Percentiles rank a stretch among this genome's conserved stretches.
phyloP scores from a whole-genome alignment of 352 stramenopile species.

The Phytophthora ramorum region DNA sequence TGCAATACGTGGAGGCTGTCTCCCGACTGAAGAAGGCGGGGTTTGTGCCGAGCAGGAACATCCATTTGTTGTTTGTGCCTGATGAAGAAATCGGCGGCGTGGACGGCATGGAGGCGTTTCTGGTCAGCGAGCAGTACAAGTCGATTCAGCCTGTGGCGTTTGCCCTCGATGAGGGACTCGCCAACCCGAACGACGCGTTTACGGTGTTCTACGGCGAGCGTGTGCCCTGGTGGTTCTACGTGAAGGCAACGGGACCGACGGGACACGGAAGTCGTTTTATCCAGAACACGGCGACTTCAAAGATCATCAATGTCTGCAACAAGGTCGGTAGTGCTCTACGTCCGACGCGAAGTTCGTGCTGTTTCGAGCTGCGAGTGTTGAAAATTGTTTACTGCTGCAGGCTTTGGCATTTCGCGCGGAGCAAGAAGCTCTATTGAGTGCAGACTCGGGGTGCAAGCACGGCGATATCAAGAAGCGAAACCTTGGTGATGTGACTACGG shows the following conservation, averaged over 20 bases:
- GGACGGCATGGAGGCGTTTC: slow-evolving; percentile 93
- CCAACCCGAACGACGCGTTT: slow-evolving; percentile 88
- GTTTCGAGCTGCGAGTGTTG: not conserved
- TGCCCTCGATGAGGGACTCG: slow-evolving; percentile 95
- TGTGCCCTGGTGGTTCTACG: slow-evolving; percentile 92
- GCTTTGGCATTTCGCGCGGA: slow-evolving; percentile 88
- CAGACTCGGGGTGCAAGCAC: slow-evolving; percentile 88
- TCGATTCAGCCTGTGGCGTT: slow-evolving; percentile 85
- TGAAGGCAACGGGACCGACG: slow-evolving; percentile 74
- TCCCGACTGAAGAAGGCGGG: slow-evolving; percentile 61
- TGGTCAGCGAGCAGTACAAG: slow-evolving; percentile 87
- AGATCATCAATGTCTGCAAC: slow-evolving; percentile 91
- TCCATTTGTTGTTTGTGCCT: slow-evolving; percentile 94
- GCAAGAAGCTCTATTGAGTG: slow-evolving; percentile 87
- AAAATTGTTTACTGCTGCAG: slow-evolving; percentile 26
- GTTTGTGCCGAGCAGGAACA: slow-evolving; percentile 83
- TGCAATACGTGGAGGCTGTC: slow-evolving; percentile 95
- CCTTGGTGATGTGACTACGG: slow-evolving; percentile 95
- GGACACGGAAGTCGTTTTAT: slow-evolving; percentile 95
- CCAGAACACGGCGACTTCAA: slow-evolving; percentile 93
- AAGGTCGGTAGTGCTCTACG: slow-evolving; percentile 42
- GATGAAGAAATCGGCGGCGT: slow-evolving; percentile 94
- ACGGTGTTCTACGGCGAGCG: slow-evolving; percentile 97
- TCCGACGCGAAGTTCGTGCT: not conserved
- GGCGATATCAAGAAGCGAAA: slow-evolving; percentile 92